A percentile compares a stretch with the other conserved stretches of the same genome.
Conservation (phyloP, 202 grass and related monocot genomes). For the Brachypodium distachyon region DNA sequence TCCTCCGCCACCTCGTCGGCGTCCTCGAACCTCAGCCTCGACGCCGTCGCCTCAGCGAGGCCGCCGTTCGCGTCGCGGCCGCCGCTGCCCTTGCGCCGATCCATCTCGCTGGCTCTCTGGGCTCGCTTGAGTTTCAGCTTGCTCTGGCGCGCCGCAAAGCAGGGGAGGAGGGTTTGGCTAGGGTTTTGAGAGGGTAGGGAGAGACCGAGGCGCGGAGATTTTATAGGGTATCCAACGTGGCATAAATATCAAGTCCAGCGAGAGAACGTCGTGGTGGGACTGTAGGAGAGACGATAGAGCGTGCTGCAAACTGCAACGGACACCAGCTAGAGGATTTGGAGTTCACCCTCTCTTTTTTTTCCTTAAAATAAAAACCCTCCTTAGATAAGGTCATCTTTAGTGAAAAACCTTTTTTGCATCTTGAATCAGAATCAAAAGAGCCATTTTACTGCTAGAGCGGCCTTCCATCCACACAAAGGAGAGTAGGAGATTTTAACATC, state of each 20-base stretch:
- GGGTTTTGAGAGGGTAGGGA: conserved; percentile 24
- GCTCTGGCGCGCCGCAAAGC: conserved; percentile 38
- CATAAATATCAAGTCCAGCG: conserved; percentile 15
- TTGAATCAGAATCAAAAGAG: too few species aligned
- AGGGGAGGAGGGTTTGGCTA: conserved; percentile 13
- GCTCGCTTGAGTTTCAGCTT: background rate
- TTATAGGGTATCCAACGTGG: conserved; percentile 26
- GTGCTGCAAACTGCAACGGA: background rate
- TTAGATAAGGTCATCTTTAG: too few species aligned
- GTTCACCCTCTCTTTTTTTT: too few species aligned
- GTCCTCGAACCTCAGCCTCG: conserved; percentile 28
- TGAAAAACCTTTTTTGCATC: too few species aligned
- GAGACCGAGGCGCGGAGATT: background rate
- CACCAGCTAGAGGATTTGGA: background rate
- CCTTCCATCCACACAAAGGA: too few species aligned
- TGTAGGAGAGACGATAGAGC: too few species aligned
- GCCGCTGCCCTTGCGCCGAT: conserved; percentile 12
- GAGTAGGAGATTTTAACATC: too few species aligned
- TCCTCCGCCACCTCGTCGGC: conserved; percentile 16
- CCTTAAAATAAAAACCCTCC: too few species aligned
- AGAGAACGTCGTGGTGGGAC: background rate
- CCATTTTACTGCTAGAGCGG: too few species aligned
- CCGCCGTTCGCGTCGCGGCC: conserved; percentile 30
- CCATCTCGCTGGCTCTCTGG: conserved; percentile 18
- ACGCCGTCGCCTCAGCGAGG: conserved; percentile 33